These are phyloP conservation scores for Podospora pseudocomata DNA, from an alignment of 495 filamentous ascomycete genomes.

Conservation along the genomic window DNA sequence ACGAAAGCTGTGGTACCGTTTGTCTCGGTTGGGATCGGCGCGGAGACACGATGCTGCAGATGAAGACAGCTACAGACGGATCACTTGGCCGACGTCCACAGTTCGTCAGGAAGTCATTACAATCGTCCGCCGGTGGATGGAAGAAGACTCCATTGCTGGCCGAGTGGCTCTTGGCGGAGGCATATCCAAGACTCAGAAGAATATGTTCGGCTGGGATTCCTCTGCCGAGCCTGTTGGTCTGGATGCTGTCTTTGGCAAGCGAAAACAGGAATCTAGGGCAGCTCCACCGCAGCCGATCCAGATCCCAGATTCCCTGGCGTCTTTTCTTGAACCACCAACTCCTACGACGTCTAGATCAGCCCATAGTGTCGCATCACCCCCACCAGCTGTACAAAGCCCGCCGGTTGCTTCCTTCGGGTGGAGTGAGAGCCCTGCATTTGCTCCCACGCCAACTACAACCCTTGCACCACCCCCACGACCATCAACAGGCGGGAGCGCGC, in stretches of 20 bases:
- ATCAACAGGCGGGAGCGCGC: neutral
- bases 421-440: constrained; percentile 26
- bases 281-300: constrained; percentile 22
- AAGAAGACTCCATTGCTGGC: constrained; percentile 54
- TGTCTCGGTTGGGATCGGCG: constrained; percentile 55
- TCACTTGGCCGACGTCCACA: constrained; percentile 52
- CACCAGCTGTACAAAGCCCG: constrained; percentile 18
- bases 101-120: constrained; percentile 50
- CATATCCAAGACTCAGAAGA: constrained; percentile 40
- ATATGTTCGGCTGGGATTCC: constrained; percentile 54
- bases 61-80: constrained; percentile 55
- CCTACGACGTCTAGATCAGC: constrained; percentile 11
- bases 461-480: neutral
- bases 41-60: constrained; percentile 53
- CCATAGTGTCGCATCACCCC: constrained; percentile 17
- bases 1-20: constrained; percentile 60
- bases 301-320: neutral
- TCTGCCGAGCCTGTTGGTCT: constrained; percentile 45
- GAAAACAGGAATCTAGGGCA: constrained; percentile 22
- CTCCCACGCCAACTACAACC: neutral
- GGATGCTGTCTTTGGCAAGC: constrained; percentile 43
- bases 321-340: neutral
- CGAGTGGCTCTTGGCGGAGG: constrained; percentile 45
- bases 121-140: constrained; percentile 58
- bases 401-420: constrained; percentile 38